Evolutionary conservation across 306 rosid genomes (phyloP).

Genomic region (Corylus americana): DNA sequence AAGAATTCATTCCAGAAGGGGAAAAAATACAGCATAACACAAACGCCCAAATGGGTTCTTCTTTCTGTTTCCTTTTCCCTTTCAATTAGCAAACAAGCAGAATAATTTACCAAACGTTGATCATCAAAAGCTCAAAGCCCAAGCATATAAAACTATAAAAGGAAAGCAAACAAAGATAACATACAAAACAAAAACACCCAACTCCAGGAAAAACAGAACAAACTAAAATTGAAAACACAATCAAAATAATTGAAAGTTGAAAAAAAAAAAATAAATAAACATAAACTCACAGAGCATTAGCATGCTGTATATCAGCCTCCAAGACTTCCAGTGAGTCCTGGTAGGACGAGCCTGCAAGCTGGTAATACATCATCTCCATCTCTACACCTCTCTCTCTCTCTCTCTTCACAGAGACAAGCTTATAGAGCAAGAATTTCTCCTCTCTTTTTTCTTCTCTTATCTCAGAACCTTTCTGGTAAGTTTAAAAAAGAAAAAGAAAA

Average conservation of each 20-base stretch:
- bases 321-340: conserved; percentile 72
- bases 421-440: conserved; percentile 13
- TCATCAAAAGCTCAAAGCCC: not conserved
- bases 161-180: not conserved
- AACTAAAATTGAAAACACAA: not conserved
- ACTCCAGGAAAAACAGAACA: not conserved
- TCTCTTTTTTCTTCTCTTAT: not conserved
- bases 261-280: not conserved
- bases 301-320: conserved; percentile 92
- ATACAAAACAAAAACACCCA: conserved; percentile 13
- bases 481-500: no score
- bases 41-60: conserved; percentile 10
- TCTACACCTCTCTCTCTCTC: not conserved
- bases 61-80: not conserved
- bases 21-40: not conserved
- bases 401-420: conserved; percentile 14
- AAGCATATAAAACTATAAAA: not conserved
- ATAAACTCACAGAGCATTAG: conserved; percentile 80
- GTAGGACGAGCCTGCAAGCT: conserved; percentile 64
- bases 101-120: not conserved
- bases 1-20: not conserved
- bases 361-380: conserved; percentile 72
- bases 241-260: not conserved
- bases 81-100: conserved; percentile 11
- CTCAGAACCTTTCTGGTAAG: not conserved